Percentiles rank a stretch among this genome's conserved stretches.
These are phyloP conservation scores for Stenocarpella maydis DNA, from an alignment of 2,329 filamentous ascomycete species.

Conservation along the genomic window DNA sequence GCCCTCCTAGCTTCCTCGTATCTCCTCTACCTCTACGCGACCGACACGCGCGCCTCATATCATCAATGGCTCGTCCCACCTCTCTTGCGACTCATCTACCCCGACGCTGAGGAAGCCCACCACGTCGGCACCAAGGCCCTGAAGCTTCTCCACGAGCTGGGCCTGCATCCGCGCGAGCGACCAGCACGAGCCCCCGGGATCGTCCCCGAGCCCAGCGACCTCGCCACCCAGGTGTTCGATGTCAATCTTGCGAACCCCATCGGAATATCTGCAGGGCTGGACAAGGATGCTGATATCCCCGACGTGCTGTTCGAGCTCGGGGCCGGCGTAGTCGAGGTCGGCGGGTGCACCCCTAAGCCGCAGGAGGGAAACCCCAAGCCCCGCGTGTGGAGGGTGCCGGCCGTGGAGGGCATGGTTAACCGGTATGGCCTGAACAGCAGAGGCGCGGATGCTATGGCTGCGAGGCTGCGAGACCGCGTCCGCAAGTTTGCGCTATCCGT, in stretches of 20 bases:
- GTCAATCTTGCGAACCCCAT: conserved; percentile 83
- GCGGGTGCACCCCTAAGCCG: conserved; percentile 86
- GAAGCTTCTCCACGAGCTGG: conserved; percentile 75
- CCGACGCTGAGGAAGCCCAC: conserved; percentile 92
- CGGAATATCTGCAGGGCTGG: conserved; percentile 73
- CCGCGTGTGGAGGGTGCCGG: conserved; percentile 85
- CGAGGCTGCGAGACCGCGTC: conserved; percentile 78
- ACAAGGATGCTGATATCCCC: conserved; percentile 72
- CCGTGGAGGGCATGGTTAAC: conserved; percentile 89
- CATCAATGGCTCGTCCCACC: conserved; percentile 75
- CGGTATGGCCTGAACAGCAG: conserved; percentile 94
- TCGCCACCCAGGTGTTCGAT: conserved; percentile 72
- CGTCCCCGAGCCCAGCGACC: conserved; percentile 47
- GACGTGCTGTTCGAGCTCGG: conserved; percentile 86
- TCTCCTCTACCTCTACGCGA: conserved; percentile 72
- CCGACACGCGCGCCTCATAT: conserved; percentile 75
- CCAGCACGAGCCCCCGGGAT: conserved; percentile 48
- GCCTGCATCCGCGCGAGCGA: conserved; percentile 84
- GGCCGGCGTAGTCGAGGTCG: conserved; percentile 88
- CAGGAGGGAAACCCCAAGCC: conserved; percentile 89
- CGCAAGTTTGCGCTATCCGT: conserved; percentile 76
- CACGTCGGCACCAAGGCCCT: conserved; percentile 77
- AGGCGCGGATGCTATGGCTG: conserved; percentile 87
- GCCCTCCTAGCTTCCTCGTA: conserved; percentile 52
- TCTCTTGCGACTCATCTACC: conserved; percentile 69